Evolutionary conservation across 805 yeast genomes (phyloP).

Genomic region (Wickerhamia fluorescens): DNA sequence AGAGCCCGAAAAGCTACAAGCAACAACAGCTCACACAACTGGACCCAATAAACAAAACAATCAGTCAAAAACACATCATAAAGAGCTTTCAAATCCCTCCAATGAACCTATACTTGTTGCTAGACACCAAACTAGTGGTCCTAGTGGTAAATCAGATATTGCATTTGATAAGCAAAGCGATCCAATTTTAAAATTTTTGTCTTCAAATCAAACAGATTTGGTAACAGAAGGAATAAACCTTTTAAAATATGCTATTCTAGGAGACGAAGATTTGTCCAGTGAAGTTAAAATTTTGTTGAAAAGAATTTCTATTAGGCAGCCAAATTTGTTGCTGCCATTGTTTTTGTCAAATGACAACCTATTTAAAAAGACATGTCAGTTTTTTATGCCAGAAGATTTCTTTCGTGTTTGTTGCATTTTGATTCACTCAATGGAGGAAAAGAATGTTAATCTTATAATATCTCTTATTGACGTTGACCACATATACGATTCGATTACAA

Average conservation of each 20-base stretch:
- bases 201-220: slow-evolving; percentile 23
- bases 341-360: slow-evolving; percentile 18
- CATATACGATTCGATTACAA: slow-evolving; percentile 21
- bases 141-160: neutral
- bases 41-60: neutral
- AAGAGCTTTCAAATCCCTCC: no score
- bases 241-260: slow-evolving; percentile 31
- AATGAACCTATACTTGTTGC: neutral
- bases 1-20: neutral
- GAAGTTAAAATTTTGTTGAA: slow-evolving; percentile 16
- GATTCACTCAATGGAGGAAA: slow-evolving; percentile 14
- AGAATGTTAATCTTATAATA: slow-evolving; percentile 15
- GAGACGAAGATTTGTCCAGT: slow-evolving; percentile 25
- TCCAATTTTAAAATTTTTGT: slow-evolving; percentile 29
- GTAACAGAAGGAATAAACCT: slow-evolving; percentile 30
- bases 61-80: neutral
- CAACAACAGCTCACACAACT: neutral
- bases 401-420: slow-evolving; percentile 24
- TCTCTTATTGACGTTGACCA: slow-evolving; percentile 18
- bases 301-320: slow-evolving; percentile 23
- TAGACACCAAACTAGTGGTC: neutral
- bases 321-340: slow-evolving; percentile 25
- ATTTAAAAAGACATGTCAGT: slow-evolving; percentile 16
- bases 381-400: slow-evolving; percentile 29
- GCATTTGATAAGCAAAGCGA: slow-evolving; percentile 20